Conservation (phyloP, 225 moss, liverwort and hornwort species). For the Antitrichia curtipendula region DNA sequence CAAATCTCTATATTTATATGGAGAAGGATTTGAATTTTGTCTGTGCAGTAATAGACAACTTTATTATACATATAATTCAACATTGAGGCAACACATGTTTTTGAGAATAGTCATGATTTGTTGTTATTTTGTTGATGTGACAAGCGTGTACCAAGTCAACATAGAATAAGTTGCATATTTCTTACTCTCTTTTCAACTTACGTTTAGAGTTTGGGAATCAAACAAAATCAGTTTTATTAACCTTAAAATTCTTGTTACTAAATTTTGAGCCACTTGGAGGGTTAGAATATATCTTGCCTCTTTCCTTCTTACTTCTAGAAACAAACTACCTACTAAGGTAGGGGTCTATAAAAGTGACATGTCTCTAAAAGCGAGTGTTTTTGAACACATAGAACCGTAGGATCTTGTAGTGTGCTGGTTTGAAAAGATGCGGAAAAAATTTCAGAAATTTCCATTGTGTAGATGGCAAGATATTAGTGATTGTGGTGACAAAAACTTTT, state of each 20-base stretch:
- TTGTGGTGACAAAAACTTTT: too few species aligned
- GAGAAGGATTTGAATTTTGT: too few species aligned
- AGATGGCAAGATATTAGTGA: too few species aligned
- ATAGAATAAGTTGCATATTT: rapidly evolving
- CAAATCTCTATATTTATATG: too few species aligned
- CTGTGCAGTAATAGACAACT: too few species aligned
- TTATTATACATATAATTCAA: not conserved
- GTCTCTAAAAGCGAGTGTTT: too few species aligned
- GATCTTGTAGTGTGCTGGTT: too few species aligned
- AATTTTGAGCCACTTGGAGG: rapidly evolving
- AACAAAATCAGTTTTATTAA: not conserved
- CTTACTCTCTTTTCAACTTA: not conserved
- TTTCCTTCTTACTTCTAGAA: not conserved
- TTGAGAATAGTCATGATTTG: not conserved
- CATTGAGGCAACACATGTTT: rapidly evolving
- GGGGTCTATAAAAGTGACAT: too few species aligned
- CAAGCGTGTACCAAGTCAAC: not conserved
- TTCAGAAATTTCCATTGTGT: too few species aligned
- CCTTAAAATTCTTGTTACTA: not conserved
- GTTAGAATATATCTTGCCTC: rapidly evolving
- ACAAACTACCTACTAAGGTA: too few species aligned
- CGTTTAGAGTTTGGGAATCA: not conserved
- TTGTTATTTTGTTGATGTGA: not conserved
- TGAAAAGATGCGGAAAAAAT: too few species aligned
- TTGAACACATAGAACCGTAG: too few species aligned